Evolutionary conservation across 768 basidiomycete species (phyloP), one percentile per base, ranked within the genome.

Genomic region (Saitozyma podzolica): DNA sequence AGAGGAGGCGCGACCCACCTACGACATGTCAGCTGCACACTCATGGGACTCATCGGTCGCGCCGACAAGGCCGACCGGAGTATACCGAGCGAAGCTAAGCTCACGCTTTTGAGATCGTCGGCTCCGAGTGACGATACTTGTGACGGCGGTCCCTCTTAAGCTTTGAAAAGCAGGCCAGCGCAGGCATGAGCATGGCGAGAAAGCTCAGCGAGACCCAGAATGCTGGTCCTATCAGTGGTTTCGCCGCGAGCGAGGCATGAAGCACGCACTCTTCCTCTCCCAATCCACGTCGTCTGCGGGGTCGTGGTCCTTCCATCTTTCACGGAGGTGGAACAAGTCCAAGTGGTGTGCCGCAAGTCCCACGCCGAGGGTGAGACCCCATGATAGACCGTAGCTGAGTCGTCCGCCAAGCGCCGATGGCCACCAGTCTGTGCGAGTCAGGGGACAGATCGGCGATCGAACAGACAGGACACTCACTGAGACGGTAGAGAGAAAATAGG

Each of bases 401-500:
- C 68, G 64, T 9, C 82, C 82, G 29, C 82, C 82, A 14, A 83
- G 69, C 9, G 66, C 56, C 0, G 73, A 66, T 0, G 81, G 81
- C 81, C 80, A 81, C 80, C 81, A 82, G 63, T 82, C 79, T 64
- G 72, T 48, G 2, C 8, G 19, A 64, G 17, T 8, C 11, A 20
- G 43, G 14, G 14, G 6, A n/a, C 37, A 8, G 55, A 42, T 40
- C 16, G 48, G 58, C 13, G 17, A 6, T 43, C 62, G 14, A 3
- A 13, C 8, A 11, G 14, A 41, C 11, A 54, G 16, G 40, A 0
- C 11, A 64, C 77, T 42, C 20, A 77, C 74, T 76, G 10, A 80
- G 73, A 0, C 80, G 69, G 50, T 81, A 83, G 8, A 82, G 70
- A 39, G 81, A 80, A 69, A 83, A 83, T 8, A 81, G 70, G 50